phyloP scores from a whole-genome alignment of 345 rosid genomes.

The Nephelium lappaceum region DNA sequence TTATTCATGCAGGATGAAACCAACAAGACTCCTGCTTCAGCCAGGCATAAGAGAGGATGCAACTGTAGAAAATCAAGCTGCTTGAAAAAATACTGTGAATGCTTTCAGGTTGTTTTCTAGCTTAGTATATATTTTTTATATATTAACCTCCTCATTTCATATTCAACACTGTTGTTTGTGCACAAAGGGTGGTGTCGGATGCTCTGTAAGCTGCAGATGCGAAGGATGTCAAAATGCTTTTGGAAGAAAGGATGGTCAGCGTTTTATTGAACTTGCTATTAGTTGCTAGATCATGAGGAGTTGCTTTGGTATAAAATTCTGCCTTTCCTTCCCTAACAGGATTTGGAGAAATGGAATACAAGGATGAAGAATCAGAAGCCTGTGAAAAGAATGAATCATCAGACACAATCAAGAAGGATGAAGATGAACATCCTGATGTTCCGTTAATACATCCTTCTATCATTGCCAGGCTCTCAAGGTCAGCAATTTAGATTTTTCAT shows the following conservation, averaged over 20 bases:
- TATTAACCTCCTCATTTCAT: constrained; percentile 20
- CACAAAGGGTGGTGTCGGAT: constrained; percentile 67
- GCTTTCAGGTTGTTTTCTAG: constrained; percentile 57
- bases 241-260: constrained; percentile 54
- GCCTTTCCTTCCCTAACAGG: constrained; percentile 16
- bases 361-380: constrained; percentile 28
- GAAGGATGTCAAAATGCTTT: constrained; percentile 60
- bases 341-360: constrained; percentile 32
- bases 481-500: neutral
- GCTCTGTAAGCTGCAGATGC: constrained; percentile 74
- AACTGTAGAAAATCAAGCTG: constrained; percentile 79
- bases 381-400: constrained; percentile 24
- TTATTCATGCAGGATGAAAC: constrained; percentile 47
- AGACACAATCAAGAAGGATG: constrained; percentile 18
- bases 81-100: constrained; percentile 80
- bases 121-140: neutral
- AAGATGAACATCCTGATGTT: constrained; percentile 36
- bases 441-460: constrained; percentile 18
- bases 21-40: constrained; percentile 70
- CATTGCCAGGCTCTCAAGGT: constrained; percentile 32
- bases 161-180: constrained; percentile 21
- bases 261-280: neutral
- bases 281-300: constrained; percentile 8
- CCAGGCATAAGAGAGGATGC: constrained; percentile 84
- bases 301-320: constrained; percentile 2